Evolutionary conservation across 2,329 filamentous ascomycete genomes (phyloP).

Genomic region (Aspergillus sojae): DNA sequence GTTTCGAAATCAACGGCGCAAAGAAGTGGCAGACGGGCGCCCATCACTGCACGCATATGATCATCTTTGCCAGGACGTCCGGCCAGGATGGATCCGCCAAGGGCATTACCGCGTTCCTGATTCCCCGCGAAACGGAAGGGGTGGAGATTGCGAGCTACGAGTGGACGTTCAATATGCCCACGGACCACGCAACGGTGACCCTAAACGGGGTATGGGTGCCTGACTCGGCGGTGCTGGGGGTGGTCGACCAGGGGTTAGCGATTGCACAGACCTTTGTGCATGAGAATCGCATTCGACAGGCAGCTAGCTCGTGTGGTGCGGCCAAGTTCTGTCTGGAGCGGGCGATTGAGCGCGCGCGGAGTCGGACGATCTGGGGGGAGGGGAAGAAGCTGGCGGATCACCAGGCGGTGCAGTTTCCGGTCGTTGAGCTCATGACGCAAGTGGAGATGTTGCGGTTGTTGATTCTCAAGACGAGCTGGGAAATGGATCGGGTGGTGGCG

Average conservation of each 20-base stretch:
- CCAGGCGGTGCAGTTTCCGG: background rate
- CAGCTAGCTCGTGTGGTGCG: constrained; percentile 52
- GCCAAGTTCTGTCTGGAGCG: constrained; percentile 61
- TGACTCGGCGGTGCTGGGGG: constrained; percentile 51
- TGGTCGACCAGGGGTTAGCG: constrained; percentile 56
- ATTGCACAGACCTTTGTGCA: constrained; percentile 68
- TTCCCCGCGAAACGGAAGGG: background rate
- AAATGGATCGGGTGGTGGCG: background rate
- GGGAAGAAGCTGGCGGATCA: background rate
- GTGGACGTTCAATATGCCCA: background rate
- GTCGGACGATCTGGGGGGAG: background rate
- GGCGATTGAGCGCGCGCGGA: background rate
- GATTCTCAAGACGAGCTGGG: background rate
- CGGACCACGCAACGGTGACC: background rate
- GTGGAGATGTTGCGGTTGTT: background rate
- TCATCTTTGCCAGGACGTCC: constrained; percentile 63
- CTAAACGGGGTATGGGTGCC: background rate
- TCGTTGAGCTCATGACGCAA: background rate
- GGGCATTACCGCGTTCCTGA: background rate
- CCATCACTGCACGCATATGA: constrained; percentile 63
- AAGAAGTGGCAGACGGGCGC: constrained; percentile 70
- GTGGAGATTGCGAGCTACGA: background rate
- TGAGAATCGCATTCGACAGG: constrained; percentile 68
- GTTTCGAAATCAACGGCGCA: constrained; percentile 52
- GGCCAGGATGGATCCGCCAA: constrained; percentile 33